phyloP scores from a whole-genome alignment of 345 rosid genomes.

The Garcia nutans region DNA sequence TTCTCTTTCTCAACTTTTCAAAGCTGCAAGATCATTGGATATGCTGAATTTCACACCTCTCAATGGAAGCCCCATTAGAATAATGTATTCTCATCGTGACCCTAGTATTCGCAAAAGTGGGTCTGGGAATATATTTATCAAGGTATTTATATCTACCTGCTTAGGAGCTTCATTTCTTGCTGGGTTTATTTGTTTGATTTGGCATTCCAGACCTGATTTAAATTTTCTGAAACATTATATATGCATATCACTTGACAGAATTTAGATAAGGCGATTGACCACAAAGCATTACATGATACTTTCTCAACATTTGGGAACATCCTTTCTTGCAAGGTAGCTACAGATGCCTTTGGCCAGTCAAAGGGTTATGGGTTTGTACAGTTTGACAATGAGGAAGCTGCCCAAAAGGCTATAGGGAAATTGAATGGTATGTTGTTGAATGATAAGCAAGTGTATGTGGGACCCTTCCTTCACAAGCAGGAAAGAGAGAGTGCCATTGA shows the following conservation, averaged over 20 bases:
- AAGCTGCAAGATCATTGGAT: slow-evolving; percentile 90
- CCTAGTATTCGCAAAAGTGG: slow-evolving; percentile 83
- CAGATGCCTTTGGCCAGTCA: slow-evolving; percentile 79
- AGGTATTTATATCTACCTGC: slow-evolving; percentile 42
- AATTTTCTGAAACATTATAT: slow-evolving; percentile 5
- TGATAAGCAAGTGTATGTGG: slow-evolving; percentile 95
- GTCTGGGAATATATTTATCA: slow-evolving; percentile 88
- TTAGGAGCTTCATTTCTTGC: slow-evolving; percentile 2
- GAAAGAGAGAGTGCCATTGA: slow-evolving; percentile 63
- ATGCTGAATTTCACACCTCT: slow-evolving; percentile 70
- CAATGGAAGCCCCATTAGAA: slow-evolving; percentile 72
- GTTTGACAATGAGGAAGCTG: slow-evolving; percentile 72
- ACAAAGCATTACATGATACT: slow-evolving; percentile 84
- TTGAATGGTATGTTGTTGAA: slow-evolving; percentile 89
- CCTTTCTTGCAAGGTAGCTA: slow-evolving; percentile 89
- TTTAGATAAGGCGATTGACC: slow-evolving; percentile 81
- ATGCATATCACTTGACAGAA: slow-evolving; percentile 59
- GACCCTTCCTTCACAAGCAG: slow-evolving; percentile 89
- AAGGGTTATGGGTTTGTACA: slow-evolving; percentile 97
- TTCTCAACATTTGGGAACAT: slow-evolving; percentile 80
- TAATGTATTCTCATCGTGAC: slow-evolving; percentile 86
- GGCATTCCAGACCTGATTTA: not conserved
- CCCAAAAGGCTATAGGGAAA: slow-evolving; percentile 73
- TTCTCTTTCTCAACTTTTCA: slow-evolving; percentile 2
- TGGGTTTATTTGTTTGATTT: not conserved